Percentiles rank a stretch among this genome's conserved stretches.
Conservation (phyloP, 805 yeast genomes). For the Cyberlindnera nakhonratchasimensis region DNA sequence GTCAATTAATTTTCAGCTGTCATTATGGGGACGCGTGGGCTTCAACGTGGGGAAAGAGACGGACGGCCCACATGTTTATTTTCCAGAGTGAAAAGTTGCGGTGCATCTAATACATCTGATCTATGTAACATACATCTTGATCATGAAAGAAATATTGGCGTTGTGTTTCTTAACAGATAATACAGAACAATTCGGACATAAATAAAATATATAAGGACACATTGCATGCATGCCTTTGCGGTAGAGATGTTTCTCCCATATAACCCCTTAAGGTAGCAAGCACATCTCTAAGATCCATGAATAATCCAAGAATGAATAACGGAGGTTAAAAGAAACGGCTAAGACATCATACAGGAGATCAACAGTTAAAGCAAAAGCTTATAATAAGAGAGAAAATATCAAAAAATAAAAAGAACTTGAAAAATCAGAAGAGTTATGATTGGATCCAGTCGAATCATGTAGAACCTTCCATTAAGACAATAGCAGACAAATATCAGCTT, state of each 20-base stretch:
- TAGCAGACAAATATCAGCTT: not conserved
- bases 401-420: not conserved
- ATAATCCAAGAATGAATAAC: too few species aligned
- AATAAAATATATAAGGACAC: too few species aligned
- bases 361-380: not conserved
- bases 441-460: conserved; percentile 2
- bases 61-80: not conserved
- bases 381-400: not conserved
- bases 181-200: too few species aligned
- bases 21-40: not conserved
- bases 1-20: not conserved
- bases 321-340: too few species aligned
- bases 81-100: not conserved
- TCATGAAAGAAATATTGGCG: too few species aligned
- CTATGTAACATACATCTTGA: not conserved
- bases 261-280: too few species aligned
- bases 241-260: too few species aligned
- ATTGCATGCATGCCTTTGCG: too few species aligned
- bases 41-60: not conserved
- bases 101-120: not conserved
- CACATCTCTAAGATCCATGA: too few species aligned
- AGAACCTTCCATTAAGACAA: not conserved
- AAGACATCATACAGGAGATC: too few species aligned
- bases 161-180: too few species aligned
- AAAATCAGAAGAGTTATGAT: not conserved